Evolutionary conservation across 2,329 filamentous ascomycete species (phyloP).

Genomic region (Cordyceps fumosorosea): DNA sequence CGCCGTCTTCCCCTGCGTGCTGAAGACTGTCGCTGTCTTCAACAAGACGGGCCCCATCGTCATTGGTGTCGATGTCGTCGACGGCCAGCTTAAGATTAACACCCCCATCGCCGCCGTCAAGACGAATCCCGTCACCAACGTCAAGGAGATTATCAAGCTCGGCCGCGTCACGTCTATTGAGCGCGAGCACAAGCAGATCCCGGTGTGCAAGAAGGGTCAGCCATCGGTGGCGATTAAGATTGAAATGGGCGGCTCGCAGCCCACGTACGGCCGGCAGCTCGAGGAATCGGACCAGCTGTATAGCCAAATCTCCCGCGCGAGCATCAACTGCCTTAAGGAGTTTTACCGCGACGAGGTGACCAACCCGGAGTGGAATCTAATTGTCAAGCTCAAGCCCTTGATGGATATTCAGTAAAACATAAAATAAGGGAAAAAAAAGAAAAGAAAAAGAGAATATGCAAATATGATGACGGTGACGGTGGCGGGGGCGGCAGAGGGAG

Average conservation of each 20-base stretch:
- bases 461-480: background rate
- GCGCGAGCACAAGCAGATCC: slow-evolving; percentile 92
- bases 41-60: slow-evolving; percentile 98
- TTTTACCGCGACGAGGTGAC: slow-evolving; percentile 83
- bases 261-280: slow-evolving; percentile 87
- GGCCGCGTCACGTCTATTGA: slow-evolving; percentile 97
- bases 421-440: background rate
- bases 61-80: slow-evolving; percentile 89
- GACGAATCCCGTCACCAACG: slow-evolving; percentile 67
- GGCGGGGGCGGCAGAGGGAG: too few species aligned
- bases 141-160: slow-evolving; percentile 76
- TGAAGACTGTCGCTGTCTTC: slow-evolving; percentile 87
- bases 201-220: slow-evolving; percentile 88
- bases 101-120: slow-evolving; percentile 87
- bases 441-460: background rate
- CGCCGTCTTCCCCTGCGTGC: slow-evolving; percentile 93
- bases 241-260: slow-evolving; percentile 86
- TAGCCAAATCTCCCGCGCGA: slow-evolving; percentile 76
- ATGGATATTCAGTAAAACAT: slow-evolving; percentile 71
- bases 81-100: slow-evolving; percentile 77
- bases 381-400: slow-evolving; percentile 89
- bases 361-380: slow-evolving; percentile 90
- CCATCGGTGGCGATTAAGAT: slow-evolving; percentile 98
- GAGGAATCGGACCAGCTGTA: slow-evolving; percentile 88
- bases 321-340: slow-evolving; percentile 93